These are phyloP conservation scores for Jacaranda mimosifolia DNA, from an alignment of 257 asterid genomes.

Conservation along the genomic window DNA sequence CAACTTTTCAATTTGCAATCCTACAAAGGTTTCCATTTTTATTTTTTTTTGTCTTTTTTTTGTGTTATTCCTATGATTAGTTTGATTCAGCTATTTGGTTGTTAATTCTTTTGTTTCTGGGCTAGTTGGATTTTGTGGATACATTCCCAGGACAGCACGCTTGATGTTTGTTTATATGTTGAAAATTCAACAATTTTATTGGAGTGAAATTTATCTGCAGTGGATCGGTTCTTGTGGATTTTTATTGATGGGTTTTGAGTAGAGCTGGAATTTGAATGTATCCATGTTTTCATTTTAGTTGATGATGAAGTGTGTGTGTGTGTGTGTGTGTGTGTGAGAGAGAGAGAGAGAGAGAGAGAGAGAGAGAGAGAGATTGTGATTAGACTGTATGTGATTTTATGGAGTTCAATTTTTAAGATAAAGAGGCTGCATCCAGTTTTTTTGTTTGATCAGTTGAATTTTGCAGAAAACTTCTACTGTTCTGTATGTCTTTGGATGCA, in stretches of 20 bases:
- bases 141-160: neutral
- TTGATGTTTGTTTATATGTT: neutral
- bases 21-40: neutral
- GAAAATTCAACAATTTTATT: slow-evolving; percentile 13
- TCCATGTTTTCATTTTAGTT: too few relatives aligned
- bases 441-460: too few relatives aligned
- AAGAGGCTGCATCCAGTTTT: too few relatives aligned
- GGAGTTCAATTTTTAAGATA: too few relatives aligned
- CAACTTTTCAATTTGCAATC: neutral
- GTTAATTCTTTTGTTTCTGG: slow-evolving; percentile 11
- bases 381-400: too few relatives aligned
- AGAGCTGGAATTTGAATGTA: too few relatives aligned
- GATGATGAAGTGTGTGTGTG: too few relatives aligned
- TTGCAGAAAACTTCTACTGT: too few relatives aligned
- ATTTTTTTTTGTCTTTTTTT: neutral
- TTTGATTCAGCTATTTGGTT: slow-evolving; percentile 16
- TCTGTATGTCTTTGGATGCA: neutral
- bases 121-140: slow-evolving; percentile 15
- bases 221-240: too few relatives aligned
- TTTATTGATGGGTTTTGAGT: too few relatives aligned
- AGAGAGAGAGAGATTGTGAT: neutral
- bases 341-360: too few relatives aligned
- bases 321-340: too few relatives aligned
- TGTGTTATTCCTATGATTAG: neutral
- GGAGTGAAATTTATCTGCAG: neutral